Evolutionary conservation across 345 rosid genomes (phyloP).

Genomic region (Geranium brycei): DNA sequence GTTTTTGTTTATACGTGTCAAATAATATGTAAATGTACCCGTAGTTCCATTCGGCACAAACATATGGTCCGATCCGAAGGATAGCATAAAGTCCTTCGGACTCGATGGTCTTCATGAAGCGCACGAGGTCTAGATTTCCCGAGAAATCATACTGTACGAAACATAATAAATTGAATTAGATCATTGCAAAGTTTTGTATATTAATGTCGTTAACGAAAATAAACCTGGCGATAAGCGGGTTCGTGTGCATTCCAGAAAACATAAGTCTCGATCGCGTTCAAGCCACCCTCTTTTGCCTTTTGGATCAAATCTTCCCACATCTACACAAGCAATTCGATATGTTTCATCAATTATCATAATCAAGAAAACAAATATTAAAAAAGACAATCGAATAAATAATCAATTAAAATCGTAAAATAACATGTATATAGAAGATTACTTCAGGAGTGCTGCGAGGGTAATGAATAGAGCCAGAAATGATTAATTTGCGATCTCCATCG

Average conservation of each 20-base stretch:
- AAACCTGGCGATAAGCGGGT: slow-evolving; percentile 36
- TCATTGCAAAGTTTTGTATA: background rate
- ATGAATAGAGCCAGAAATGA: slow-evolving; percentile 42
- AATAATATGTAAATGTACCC: slow-evolving; percentile 25
- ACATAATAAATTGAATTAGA: background rate
- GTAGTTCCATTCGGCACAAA: slow-evolving; percentile 54
- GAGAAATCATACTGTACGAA: slow-evolving; percentile 36
- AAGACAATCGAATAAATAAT: too few species aligned
- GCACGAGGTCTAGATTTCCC: slow-evolving; percentile 32
- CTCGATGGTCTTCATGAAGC: slow-evolving; percentile 31
- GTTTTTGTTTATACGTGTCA: background rate
- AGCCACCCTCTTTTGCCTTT: slow-evolving; percentile 45
- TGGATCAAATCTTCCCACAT: slow-evolving; percentile 47
- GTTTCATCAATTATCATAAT: too few species aligned
- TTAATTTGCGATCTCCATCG: slow-evolving; percentile 28
- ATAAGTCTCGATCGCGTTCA: slow-evolving; percentile 45
- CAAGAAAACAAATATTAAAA: too few species aligned
- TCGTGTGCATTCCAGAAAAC: slow-evolving; percentile 62
- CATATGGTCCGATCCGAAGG: slow-evolving; percentile 52
- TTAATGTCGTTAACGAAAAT: background rate
- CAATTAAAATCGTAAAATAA: too few species aligned
- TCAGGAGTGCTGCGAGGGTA: slow-evolving; percentile 41
- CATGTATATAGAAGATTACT: slow-evolving; percentile 5
- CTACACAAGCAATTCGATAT: slow-evolving; percentile 11
- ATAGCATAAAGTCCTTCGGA: slow-evolving; percentile 37